phyloP scores from a whole-genome alignment of 1,139 yeast species.

The Blastobotrys elegans region DNA sequence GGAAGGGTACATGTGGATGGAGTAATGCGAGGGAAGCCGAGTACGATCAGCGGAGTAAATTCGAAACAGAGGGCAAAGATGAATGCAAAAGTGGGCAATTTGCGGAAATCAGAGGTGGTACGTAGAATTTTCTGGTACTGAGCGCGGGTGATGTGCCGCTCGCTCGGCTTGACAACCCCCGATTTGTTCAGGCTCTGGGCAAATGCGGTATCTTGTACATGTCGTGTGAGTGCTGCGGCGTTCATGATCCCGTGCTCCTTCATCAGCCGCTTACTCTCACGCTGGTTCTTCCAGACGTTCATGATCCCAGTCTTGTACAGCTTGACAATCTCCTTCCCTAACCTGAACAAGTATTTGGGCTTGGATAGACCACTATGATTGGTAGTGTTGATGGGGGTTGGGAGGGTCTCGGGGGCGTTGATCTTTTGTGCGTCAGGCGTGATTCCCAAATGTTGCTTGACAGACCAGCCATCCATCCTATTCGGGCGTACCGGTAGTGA shows the following conservation, averaged over 20 bases:
- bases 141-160: slow-evolving; percentile 41
- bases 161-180: slow-evolving; percentile 11
- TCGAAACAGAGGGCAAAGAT: slow-evolving; percentile 58
- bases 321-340: slow-evolving; percentile 30
- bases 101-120: slow-evolving; percentile 51
- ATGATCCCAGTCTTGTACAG: slow-evolving; percentile 34
- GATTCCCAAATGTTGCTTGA: slow-evolving; percentile 10
- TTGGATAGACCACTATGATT: slow-evolving; percentile 13
- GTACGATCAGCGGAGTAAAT: slow-evolving; percentile 56
- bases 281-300: slow-evolving; percentile 33
- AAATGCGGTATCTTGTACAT: slow-evolving; percentile 28
- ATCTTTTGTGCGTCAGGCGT: slow-evolving; percentile 1
- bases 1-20: slow-evolving; percentile 71
- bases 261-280: slow-evolving; percentile 18
- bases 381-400: slow-evolving; percentile 18
- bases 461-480: slow-evolving; percentile 6
- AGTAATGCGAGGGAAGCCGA: slow-evolving; percentile 54
- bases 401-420: slow-evolving; percentile 28
- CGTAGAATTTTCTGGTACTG: slow-evolving; percentile 55
- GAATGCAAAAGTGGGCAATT: slow-evolving; percentile 60
- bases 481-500: slow-evolving; percentile 12
- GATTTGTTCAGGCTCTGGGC: slow-evolving; percentile 21
- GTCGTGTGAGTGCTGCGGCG: slow-evolving; percentile 24
- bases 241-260: slow-evolving; percentile 18
- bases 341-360: slow-evolving; percentile 18